phyloP scores from a whole-genome alignment of 2,329 filamentous ascomycete genomes.

The Fusarium austroafricanum region DNA sequence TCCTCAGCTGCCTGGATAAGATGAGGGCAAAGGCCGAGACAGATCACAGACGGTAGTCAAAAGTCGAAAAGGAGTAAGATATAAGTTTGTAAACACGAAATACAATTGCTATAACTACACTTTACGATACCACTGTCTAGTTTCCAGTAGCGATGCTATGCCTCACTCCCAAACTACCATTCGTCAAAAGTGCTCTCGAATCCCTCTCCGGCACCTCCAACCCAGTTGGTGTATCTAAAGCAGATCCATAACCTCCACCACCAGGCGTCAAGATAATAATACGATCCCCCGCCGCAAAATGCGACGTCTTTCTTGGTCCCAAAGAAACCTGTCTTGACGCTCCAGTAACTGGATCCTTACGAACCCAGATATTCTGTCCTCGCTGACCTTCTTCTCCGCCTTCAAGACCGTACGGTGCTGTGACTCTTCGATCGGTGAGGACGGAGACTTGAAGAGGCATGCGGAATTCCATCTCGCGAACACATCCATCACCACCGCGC shows the following conservation, averaged over 20 bases:
- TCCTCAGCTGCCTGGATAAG: no score
- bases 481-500: conserved; percentile 79
- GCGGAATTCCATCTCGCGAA: conserved; percentile 84
- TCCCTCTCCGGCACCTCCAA: conserved; percentile 16
- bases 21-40: no score
- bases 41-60: no score
- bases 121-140: background rate
- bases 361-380: conserved; percentile 77
- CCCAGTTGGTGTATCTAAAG: background rate
- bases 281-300: conserved; percentile 40
- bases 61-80: no score
- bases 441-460: conserved; percentile 83
- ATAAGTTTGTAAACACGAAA: no score
- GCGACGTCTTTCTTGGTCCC: conserved; percentile 38
- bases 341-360: conserved; percentile 45
- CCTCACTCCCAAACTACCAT: conserved; percentile 36
- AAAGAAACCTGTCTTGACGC: conserved; percentile 48
- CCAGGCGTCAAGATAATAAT: conserved; percentile 45
- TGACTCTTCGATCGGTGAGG: conserved; percentile 79
- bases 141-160: conserved; percentile 38
- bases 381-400: conserved; percentile 76
- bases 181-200: conserved; percentile 31
- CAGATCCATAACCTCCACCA: conserved; percentile 42
- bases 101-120: no score
- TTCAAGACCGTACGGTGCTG: conserved; percentile 78